Percentiles rank a stretch among this genome's conserved stretches.
phyloP scores from a whole-genome alignment of 306 rosid species.

The Casuarina equisetifolia region DNA sequence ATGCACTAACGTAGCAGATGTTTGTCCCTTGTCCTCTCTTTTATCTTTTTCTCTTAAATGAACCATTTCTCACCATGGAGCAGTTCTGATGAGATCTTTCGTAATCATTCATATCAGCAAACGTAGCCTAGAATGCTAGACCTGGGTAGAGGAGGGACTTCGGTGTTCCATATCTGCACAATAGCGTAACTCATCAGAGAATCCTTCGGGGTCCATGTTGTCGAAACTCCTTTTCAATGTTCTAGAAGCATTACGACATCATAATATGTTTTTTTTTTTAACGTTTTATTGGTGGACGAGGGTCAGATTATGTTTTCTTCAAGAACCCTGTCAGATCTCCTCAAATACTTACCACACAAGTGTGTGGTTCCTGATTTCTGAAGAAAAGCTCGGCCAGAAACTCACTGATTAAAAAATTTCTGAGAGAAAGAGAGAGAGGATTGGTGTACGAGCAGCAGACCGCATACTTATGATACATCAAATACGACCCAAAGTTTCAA shows the following conservation, averaged over 20 bases:
- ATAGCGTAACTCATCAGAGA: background rate
- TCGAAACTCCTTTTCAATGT: background rate
- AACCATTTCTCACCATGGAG: no score
- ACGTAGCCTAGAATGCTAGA: background rate
- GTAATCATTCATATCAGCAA: no score
- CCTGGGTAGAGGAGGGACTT: background rate
- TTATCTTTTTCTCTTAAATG: no score
- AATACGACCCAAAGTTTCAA: background rate
- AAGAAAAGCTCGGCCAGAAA: background rate
- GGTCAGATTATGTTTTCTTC: background rate
- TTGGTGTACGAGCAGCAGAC: background rate
- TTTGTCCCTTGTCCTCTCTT: no score
- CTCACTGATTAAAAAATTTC: background rate
- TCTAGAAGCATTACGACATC: background rate
- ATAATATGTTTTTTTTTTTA: background rate
- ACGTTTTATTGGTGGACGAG: background rate
- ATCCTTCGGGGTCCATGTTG: background rate
- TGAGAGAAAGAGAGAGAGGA: background rate
- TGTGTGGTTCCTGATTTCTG: background rate
- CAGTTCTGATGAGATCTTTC: no score
- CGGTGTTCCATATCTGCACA: background rate
- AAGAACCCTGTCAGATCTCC: slow-evolving; percentile 4
- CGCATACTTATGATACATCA: background rate
- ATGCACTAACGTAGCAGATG: no score
- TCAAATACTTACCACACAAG: background rate